These are phyloP conservation scores for Erodium maritimum DNA, from an alignment of 345 rosid species.

Conservation along the genomic window DNA sequence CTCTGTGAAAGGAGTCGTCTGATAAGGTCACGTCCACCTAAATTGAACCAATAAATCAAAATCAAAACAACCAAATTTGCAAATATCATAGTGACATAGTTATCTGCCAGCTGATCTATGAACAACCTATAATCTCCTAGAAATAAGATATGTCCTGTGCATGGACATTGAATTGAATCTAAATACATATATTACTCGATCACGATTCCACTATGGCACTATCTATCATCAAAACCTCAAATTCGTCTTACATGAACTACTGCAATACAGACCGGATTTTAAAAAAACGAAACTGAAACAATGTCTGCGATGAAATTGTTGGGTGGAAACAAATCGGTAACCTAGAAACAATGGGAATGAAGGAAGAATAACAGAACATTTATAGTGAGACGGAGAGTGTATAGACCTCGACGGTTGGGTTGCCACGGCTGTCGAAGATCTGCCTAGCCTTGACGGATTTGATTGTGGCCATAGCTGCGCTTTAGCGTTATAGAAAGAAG, in stretches of 20 bases:
- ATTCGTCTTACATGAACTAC: too few relatives aligned
- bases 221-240: too few relatives aligned
- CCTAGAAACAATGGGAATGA: background rate
- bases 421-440: constrained; percentile 73
- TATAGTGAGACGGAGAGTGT: background rate
- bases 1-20: constrained; percentile 45
- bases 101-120: background rate
- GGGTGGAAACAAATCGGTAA: background rate
- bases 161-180: too few relatives aligned
- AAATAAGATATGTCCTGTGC: too few relatives aligned
- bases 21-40: constrained; percentile 62
- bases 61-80: background rate
- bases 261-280: too few relatives aligned
- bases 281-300: background rate
- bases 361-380: background rate
- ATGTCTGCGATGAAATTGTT: background rate
- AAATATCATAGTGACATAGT: background rate
- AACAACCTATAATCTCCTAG: too few relatives aligned
- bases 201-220: background rate
- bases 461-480: constrained; percentile 20
- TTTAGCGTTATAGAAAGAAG: background rate
- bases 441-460: constrained; percentile 43
- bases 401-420: constrained; percentile 68
- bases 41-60: background rate
- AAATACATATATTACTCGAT: background rate